Conservation (phyloP, 768 basidiomycete species). For the Mycena pura region DNA sequence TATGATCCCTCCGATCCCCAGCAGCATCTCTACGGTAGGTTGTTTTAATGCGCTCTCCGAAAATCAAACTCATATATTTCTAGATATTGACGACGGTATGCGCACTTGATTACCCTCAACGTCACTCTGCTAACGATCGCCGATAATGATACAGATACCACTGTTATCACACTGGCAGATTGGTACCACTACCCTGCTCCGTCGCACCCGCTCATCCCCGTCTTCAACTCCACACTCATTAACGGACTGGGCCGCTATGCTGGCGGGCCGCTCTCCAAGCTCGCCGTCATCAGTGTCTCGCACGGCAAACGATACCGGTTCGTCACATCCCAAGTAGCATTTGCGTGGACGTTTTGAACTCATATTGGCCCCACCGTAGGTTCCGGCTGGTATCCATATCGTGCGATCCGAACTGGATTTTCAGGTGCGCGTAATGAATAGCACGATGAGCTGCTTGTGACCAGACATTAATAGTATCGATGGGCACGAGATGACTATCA, state of each 20-base stretch:
- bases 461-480: constrained; percentile 28
- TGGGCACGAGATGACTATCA: constrained; percentile 37
- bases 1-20: constrained; percentile 48
- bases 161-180: constrained; percentile 44
- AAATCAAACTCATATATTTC: not conserved
- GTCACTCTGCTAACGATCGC: not conserved
- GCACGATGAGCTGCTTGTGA: no score
- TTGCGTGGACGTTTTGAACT: no score
- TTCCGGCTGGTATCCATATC: constrained; percentile 16
- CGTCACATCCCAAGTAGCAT: no score
- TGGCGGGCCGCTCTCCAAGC: constrained; percentile 30
- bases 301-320: constrained; percentile 42
- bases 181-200: constrained; percentile 39
- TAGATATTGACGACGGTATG: constrained; percentile 42
- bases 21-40: constrained; percentile 35
- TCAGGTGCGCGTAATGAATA: constrained; percentile 5
- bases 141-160: not conserved
- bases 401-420: constrained; percentile 41
- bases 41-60: constrained; percentile 20
- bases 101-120: not conserved
- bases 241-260: constrained; percentile 35
- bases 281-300: constrained; percentile 38
- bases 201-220: not conserved
- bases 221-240: constrained; percentile 34
- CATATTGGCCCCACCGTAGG: no score